Conservation (phyloP, 2,329 filamentous ascomycete species). For the Trichoderma semiorbis region DNA sequence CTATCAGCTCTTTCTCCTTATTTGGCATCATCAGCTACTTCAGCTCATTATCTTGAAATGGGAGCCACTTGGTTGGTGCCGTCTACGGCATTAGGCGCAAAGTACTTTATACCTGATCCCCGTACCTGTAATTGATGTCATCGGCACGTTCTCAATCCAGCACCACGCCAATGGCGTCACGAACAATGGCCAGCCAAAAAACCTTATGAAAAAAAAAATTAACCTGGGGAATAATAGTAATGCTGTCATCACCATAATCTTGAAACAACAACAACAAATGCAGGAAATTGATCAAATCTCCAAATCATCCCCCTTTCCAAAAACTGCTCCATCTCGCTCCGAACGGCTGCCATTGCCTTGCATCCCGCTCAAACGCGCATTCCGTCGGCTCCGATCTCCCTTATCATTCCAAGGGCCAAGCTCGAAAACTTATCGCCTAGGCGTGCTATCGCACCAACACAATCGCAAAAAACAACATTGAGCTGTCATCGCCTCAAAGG, state of each 20-base stretch:
- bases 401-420: not conserved
- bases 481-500: not conserved
- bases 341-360: not conserved
- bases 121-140: not conserved
- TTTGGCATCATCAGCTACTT: not conserved
- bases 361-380: conserved; percentile 7
- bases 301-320: no score
- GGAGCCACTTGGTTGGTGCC: not conserved
- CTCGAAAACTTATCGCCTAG: not conserved
- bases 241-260: not conserved
- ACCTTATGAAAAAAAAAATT: not conserved
- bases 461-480: not conserved
- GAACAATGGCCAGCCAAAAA: not conserved
- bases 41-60: not conserved
- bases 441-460: not conserved
- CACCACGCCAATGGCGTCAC: not conserved
- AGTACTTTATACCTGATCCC: not conserved
- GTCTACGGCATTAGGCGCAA: no score
- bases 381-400: conserved; percentile 3
- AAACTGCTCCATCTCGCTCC: not conserved
- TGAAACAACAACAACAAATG: not conserved
- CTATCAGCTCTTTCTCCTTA: not conserved
- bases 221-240: not conserved
- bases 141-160: not conserved
- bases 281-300: not conserved